Conservation (phyloP, 1,284 basidiomycete species). For the Neolentinus lepideus region DNA sequence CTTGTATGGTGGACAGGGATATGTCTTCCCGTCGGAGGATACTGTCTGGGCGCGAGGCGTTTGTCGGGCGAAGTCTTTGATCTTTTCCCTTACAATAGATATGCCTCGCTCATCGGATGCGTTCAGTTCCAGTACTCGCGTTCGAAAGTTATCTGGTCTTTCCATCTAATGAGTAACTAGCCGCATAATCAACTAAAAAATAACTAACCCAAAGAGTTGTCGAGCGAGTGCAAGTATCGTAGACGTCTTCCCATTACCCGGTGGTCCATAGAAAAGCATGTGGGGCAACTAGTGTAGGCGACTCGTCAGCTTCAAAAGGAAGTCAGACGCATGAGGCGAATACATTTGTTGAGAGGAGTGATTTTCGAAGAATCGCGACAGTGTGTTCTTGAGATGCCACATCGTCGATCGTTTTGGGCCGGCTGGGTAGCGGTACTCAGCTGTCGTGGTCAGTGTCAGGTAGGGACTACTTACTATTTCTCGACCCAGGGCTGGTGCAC, state of each 20-base stretch:
- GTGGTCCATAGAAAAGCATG: slow-evolving; percentile 99
- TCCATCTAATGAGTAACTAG: slow-evolving; percentile 1
- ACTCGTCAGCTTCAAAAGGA: not conserved
- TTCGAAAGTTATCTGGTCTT: slow-evolving; percentile 93
- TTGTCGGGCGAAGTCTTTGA: slow-evolving; percentile 97
- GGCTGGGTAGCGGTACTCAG: slow-evolving; percentile 39
- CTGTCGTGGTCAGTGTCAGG: not conserved
- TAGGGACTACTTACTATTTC: slow-evolving; percentile 69
- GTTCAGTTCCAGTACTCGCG: slow-evolving; percentile 95
- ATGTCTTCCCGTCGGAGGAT: slow-evolving; percentile 75
- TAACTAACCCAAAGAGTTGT: slow-evolving; percentile 85
- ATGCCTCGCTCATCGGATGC: slow-evolving; percentile 99
- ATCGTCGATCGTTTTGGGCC: slow-evolving; percentile 97
- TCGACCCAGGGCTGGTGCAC: slow-evolving; percentile 93
- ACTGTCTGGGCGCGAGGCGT: slow-evolving; percentile 77
- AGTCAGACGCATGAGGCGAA: slow-evolving; percentile 12
- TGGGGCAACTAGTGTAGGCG: slow-evolving; percentile 74
- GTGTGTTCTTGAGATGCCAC: slow-evolving; percentile 97
- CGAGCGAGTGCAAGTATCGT: slow-evolving; percentile 94
- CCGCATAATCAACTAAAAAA: slow-evolving; percentile 1
- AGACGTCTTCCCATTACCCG: slow-evolving; percentile 98
- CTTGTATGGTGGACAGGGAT: slow-evolving; percentile 98
- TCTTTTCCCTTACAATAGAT: slow-evolving; percentile 93
- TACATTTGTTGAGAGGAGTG: slow-evolving; percentile 90
- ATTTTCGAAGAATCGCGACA: slow-evolving; percentile 86